Conservation (phyloP, 164 flowering plant species). For the Saururus chinensis region DNA sequence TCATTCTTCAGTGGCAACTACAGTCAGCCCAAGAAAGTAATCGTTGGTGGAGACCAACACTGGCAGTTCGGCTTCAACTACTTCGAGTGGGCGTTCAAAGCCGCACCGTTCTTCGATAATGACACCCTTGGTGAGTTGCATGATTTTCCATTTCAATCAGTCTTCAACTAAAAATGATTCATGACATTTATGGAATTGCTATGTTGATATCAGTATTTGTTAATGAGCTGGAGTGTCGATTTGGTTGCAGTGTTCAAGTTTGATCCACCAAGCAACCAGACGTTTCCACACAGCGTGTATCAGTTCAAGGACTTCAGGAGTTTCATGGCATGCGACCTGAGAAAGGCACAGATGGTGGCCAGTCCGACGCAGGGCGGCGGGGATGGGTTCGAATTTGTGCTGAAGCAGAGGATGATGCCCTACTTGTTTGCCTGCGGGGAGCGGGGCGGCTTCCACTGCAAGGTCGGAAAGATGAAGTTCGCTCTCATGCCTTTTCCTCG, state of each 20-base stretch:
- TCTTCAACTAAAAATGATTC: too few relatives aligned
- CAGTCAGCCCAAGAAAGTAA: background rate
- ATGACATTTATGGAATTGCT: too few relatives aligned
- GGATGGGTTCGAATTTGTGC: conserved; percentile 28
- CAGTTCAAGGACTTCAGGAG: conserved; percentile 35
- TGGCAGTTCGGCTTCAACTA: conserved; percentile 48
- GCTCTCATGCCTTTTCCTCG: conserved; percentile 17
- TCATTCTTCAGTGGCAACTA: background rate
- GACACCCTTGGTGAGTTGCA: conserved; percentile 41
- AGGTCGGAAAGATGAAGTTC: conserved; percentile 36
- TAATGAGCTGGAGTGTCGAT: too few relatives aligned
- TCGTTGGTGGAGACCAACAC: conserved; percentile 34
- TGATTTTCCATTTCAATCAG: too few relatives aligned
- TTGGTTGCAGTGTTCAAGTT: conserved; percentile 34
- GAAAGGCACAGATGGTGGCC: conserved; percentile 28
- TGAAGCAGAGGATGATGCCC: conserved; percentile 22
- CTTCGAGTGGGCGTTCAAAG: conserved; percentile 29
- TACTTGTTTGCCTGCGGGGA: conserved; percentile 41
- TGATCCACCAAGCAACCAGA: conserved; percentile 27
- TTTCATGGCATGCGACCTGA: conserved; percentile 35
- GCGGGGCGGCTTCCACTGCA: conserved; percentile 28
- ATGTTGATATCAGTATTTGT: too few relatives aligned
- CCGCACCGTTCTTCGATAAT: conserved; percentile 26
- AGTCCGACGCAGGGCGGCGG: conserved; percentile 28
- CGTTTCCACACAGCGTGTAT: conserved; percentile 44